Evolutionary conservation across 495 filamentous ascomycete genomes (phyloP).

Genomic region (Penicillium nucicola): DNA sequence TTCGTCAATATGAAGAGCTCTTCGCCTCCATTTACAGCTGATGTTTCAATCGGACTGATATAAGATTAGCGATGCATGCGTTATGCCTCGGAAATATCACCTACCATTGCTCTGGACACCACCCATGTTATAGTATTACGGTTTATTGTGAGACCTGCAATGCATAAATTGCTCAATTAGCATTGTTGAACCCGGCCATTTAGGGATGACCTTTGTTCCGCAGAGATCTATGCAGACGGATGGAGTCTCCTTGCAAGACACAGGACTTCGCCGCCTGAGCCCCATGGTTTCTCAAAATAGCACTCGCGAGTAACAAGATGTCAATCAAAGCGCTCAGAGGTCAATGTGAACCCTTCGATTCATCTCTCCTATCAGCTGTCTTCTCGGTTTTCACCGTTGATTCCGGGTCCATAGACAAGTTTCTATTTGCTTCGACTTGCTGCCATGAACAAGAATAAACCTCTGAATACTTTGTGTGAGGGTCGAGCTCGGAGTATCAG

Average conservation of each 20-base stretch:
- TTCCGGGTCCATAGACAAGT: conserved; percentile 13
- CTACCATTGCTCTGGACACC: not conserved
- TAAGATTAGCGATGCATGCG: conserved; percentile 8
- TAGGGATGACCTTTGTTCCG: conserved; percentile 11
- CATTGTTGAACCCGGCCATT: conserved; percentile 18
- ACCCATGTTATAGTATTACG: conserved; percentile 16
- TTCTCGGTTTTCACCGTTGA: conserved; percentile 5
- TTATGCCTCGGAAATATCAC: not conserved
- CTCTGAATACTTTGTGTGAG: conserved; percentile 2
- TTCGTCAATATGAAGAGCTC: no score
- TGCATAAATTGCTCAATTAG: conserved; percentile 13
- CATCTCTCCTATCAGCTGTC: conserved; percentile 17
- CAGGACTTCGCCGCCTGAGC: conserved; percentile 9
- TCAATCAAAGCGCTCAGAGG: conserved; percentile 4
- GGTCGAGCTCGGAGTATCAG: conserved; percentile 2
- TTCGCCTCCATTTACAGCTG: conserved; percentile 1
- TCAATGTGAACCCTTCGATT: conserved; percentile 8
- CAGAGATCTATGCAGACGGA: conserved; percentile 11
- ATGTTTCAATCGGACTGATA: conserved; percentile 21
- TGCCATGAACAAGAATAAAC: not conserved
- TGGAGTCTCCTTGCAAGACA: conserved; percentile 15
- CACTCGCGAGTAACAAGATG: conserved; percentile 6
- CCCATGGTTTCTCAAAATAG: conserved; percentile 16
- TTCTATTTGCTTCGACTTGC: not conserved
- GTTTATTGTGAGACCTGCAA: conserved; percentile 16